phyloP scores from a whole-genome alignment of 495 filamentous ascomycete genomes.

The Penicillium flavigenum region DNA sequence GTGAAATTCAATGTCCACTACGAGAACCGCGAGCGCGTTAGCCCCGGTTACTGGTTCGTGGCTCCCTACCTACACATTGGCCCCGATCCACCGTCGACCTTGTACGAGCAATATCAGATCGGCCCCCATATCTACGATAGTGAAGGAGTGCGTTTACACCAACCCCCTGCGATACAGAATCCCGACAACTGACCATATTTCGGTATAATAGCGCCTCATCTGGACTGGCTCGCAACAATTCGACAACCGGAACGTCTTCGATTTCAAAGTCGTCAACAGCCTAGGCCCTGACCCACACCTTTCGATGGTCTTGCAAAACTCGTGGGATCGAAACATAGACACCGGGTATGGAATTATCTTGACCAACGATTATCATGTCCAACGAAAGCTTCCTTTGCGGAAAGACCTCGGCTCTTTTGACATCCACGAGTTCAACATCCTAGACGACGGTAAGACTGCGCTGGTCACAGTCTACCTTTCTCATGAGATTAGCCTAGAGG shows the following conservation, averaged over 20 bases:
- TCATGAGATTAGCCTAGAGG: slow-evolving; percentile 38
- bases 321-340: slow-evolving; percentile 28
- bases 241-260: slow-evolving; percentile 35
- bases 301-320: slow-evolving; percentile 42
- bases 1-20: slow-evolving; percentile 34
- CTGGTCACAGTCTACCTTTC: slow-evolving; percentile 48
- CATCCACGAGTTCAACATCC: slow-evolving; percentile 50
- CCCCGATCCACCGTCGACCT: slow-evolving; percentile 23
- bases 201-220: slow-evolving; percentile 31
- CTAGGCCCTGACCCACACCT: slow-evolving; percentile 37
- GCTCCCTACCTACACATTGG: slow-evolving; percentile 33
- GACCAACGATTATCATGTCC: slow-evolving; percentile 31
- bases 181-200: slow-evolving; percentile 6
- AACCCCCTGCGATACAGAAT: not conserved
- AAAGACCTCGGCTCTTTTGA: slow-evolving; percentile 35
- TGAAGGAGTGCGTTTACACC: slow-evolving; percentile 32
- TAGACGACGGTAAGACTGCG: slow-evolving; percentile 33
- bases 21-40: slow-evolving; percentile 27
- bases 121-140: slow-evolving; percentile 43
- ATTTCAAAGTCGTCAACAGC: slow-evolving; percentile 39
- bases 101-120: slow-evolving; percentile 35
- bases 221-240: slow-evolving; percentile 35
- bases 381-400: slow-evolving; percentile 35
- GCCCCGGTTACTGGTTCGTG: slow-evolving; percentile 41
- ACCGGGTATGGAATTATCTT: slow-evolving; percentile 32